phyloP scores from a whole-genome alignment of 176 grass and related monocot species.

The Bonia amplexicaulis region DNA sequence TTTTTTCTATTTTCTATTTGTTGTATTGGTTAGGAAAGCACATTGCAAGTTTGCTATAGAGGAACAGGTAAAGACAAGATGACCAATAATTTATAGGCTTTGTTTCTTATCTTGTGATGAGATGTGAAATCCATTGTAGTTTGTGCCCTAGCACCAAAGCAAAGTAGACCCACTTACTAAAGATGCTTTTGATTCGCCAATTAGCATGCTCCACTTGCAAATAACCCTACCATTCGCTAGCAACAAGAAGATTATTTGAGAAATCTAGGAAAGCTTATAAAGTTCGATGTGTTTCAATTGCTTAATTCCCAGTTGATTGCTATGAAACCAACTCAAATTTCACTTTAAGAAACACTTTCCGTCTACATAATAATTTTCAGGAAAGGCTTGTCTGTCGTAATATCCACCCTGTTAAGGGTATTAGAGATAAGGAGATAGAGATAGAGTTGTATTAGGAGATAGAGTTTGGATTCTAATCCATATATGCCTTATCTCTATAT shows the following conservation, averaged over 20 bases:
- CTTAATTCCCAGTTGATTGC: neutral
- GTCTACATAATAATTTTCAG: neutral
- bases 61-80: slow-evolving; percentile 20
- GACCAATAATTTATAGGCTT: slow-evolving; percentile 28
- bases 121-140: slow-evolving; percentile 21
- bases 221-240: neutral
- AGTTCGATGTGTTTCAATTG: neutral
- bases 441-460: too few relatives aligned
- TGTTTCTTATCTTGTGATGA: slow-evolving; percentile 36
- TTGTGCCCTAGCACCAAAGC: slow-evolving; percentile 15
- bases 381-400: neutral
- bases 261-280: neutral
- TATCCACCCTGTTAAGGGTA: neutral
- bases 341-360: neutral
- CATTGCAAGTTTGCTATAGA: slow-evolving; percentile 28
- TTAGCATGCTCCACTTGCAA: neutral
- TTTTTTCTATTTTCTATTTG: neutral
- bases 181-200: slow-evolving; percentile 25
- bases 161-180: slow-evolving; percentile 26
- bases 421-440: too few relatives aligned
- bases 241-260: neutral
- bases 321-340: neutral
- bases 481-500: too few relatives aligned
- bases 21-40: slow-evolving; percentile 23
- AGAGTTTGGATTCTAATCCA: too few relatives aligned